phyloP scores from a whole-genome alignment of 1,139 yeast genomes.

The Lodderomyces theae region DNA sequence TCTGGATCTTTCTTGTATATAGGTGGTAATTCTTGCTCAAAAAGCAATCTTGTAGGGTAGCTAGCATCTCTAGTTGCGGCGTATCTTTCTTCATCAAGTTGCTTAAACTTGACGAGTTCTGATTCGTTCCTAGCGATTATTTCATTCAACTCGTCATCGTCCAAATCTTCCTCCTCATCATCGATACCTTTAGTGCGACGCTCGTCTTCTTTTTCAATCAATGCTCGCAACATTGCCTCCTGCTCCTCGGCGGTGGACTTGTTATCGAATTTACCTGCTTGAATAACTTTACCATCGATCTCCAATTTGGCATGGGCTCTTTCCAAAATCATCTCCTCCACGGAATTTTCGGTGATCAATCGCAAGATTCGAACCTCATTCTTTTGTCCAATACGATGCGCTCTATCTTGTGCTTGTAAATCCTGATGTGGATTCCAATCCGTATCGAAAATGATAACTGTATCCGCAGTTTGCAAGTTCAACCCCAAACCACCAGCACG shows the following conservation, averaged over 20 bases:
- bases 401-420: constrained; percentile 88
- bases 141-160: constrained; percentile 71
- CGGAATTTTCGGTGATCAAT: constrained; percentile 76
- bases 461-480: constrained; percentile 83
- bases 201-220: constrained; percentile 70
- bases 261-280: constrained; percentile 83
- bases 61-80: constrained; percentile 38
- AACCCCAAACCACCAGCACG: constrained; percentile 91
- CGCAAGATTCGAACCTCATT: constrained; percentile 80
- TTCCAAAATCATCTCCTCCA: constrained; percentile 78
- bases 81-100: constrained; percentile 56
- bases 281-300: constrained; percentile 85
- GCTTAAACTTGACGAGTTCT: constrained; percentile 53
- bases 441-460: constrained; percentile 82
- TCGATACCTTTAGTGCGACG: constrained; percentile 40
- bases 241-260: constrained; percentile 82
- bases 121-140: constrained; percentile 65
- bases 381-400: constrained; percentile 88
- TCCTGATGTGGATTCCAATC: constrained; percentile 95
- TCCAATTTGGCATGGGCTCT: constrained; percentile 81
- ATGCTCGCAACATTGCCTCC: constrained; percentile 68
- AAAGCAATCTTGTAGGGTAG: constrained; percentile 52
- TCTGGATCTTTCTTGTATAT: constrained; percentile 54
- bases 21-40: constrained; percentile 64
- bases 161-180: constrained; percentile 48